Base-by-base conservation (phyloP, 129 eudicot genomes). In the Artemisia argyi region DNA sequence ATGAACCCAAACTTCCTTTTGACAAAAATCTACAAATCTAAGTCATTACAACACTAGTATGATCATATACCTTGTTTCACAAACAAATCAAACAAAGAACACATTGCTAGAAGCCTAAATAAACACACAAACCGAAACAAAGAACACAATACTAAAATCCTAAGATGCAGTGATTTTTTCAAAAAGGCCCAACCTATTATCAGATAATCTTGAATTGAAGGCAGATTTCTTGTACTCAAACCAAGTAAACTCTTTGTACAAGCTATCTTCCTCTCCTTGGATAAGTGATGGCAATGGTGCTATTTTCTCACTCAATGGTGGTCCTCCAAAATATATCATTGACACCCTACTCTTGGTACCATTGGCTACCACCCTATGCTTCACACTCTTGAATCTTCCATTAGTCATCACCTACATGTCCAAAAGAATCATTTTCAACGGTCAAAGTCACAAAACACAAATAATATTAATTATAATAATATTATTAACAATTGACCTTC, bases 181-280 rank as follows among this genome's bases (percentile, higher is more conserved):
- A 42, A 91, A 91, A 9, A 76, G 74, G 18, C 82, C 85, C 56
- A 92, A 63, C 66, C 98, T 81, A 69, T 92, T 83, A 65, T 92
- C 98, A 15, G 91, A 80, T 28, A 92, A 82, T 73, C 88, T 92
- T 48, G 96, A 72, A 24, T 87, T 89, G 50, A 69, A 92, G 0
- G 87, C 95, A 17, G 96, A 89, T 65, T 76, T 92, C 60, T 92
- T 92, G 81, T 89, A 92, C 77, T 92, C 98, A 20, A 85, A 85
- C 98, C 98, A 92, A 55, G 96, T 92, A 66, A 92, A 92, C 78
- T 92, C 98, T 62, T 89, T 87, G 84, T 92, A 92, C 92, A 89
- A 87, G 58, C 96, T 92, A 69, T 85, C 85, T 35, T 77, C 89
- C 51, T 88, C 93, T 57, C 82, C 87, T 65, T 84, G 81, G 81